These are phyloP conservation scores for Collybia sordida DNA, from an alignment of 768 basidiomycete species.

Conservation along the genomic window DNA sequence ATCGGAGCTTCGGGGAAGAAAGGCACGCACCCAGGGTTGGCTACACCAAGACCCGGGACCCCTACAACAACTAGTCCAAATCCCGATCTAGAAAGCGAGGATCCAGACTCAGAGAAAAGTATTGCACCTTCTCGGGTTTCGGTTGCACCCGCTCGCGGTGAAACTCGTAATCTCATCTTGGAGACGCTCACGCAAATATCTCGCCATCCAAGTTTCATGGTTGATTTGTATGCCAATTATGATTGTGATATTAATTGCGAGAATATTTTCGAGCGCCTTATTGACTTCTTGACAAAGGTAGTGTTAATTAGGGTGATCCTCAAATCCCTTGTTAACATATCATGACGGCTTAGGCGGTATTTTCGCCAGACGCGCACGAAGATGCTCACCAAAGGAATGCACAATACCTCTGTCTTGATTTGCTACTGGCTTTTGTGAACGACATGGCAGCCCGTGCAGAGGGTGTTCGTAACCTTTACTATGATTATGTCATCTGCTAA, in stretches of 20 bases:
- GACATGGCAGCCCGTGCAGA: conserved; percentile 75
- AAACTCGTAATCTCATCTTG: conserved; percentile 86
- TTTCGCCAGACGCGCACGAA: conserved; percentile 61
- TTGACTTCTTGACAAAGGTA: conserved; percentile 89
- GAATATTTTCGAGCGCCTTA: conserved; percentile 87
- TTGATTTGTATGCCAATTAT: conserved; percentile 94
- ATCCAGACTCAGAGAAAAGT: conserved; percentile 40
- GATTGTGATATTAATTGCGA: conserved; percentile 97
- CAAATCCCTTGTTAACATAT: conserved; percentile 4
- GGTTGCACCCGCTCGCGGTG: conserved; percentile 78
- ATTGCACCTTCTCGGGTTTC: conserved; percentile 53
- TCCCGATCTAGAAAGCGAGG: conserved; percentile 35
- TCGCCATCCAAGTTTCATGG: conserved; percentile 87
- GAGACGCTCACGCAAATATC: conserved; percentile 85
- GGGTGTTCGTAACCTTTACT: conserved; percentile 32
- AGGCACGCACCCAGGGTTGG: conserved; percentile 16
- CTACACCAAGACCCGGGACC: conserved; percentile 55
- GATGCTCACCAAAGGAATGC: conserved; percentile 72
- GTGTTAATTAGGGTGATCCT: conserved; percentile 11
- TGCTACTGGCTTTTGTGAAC: conserved; percentile 83
- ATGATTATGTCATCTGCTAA: conserved; percentile 2
- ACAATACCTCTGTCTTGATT: conserved; percentile 86
- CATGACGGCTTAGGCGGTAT: conserved; percentile 63
- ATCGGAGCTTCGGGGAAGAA: conserved; percentile 27
- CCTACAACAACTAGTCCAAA: conserved; percentile 35